Percentiles rank a stretch among this genome's conserved stretches.
Conservation (phyloP, 1,284 basidiomycete species). For the Stereum hirsutum region DNA sequence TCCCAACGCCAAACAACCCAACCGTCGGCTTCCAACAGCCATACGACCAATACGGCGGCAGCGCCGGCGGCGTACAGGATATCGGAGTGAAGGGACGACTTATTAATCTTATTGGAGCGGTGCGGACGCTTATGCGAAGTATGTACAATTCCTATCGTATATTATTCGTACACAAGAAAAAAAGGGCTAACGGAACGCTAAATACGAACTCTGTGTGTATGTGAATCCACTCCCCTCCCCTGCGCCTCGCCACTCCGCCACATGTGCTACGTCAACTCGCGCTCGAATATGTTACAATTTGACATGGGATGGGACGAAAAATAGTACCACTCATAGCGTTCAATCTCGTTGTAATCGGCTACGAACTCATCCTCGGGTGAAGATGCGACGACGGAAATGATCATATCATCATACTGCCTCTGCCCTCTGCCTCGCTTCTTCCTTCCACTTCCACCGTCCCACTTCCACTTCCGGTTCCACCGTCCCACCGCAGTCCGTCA, state of each 20-base stretch:
- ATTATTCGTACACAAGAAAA: too few relatives aligned
- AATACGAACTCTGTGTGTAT: too few relatives aligned
- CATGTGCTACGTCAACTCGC: too few relatives aligned
- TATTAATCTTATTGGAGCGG: conserved; percentile 88
- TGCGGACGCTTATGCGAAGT: conserved; percentile 94
- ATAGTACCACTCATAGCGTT: conserved; percentile 81
- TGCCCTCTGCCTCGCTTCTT: too few relatives aligned
- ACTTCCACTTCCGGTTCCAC: too few relatives aligned
- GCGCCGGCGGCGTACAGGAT: conserved; percentile 45
- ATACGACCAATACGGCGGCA: conserved; percentile 54
- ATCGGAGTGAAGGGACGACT: conserved; percentile 77
- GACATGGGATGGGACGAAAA: background rate
- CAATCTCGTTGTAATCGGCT: conserved; percentile 77
- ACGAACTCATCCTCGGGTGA: conserved; percentile 65
- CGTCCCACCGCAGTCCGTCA: too few relatives aligned
- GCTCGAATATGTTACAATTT: background rate
- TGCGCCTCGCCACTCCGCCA: too few relatives aligned
- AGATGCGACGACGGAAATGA: conserved; percentile 11
- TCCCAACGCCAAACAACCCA: conserved; percentile 38
- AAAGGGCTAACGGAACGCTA: too few relatives aligned
- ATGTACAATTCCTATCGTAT: too few relatives aligned
- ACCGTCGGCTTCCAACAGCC: conserved; percentile 52
- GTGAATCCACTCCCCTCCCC: too few relatives aligned
- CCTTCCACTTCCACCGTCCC: too few relatives aligned
- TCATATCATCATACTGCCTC: conserved; percentile 5